Evolutionary conservation across 2,329 filamentous ascomycete genomes (phyloP).

Genomic region (Cercospora berteroae): DNA sequence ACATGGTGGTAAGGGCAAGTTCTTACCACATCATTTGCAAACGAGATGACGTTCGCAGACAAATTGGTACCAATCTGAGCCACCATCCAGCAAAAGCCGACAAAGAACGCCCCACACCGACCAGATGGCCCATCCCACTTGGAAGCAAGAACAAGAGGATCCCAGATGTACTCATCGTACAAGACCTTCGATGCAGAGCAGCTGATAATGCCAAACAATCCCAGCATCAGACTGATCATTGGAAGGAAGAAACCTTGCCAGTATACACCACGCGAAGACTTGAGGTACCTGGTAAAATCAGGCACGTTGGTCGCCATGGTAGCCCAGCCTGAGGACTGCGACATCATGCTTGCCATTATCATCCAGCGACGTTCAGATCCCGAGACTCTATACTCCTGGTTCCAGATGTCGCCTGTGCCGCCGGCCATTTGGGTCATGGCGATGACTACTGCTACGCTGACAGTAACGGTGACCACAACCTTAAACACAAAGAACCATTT

Average conservation of each 20-base stretch:
- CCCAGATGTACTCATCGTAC: constrained; percentile 49
- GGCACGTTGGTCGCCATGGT: constrained; percentile 41
- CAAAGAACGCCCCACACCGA: constrained; percentile 37
- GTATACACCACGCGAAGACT: constrained; percentile 34
- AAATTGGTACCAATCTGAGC: constrained; percentile 54
- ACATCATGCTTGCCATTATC: constrained; percentile 35
- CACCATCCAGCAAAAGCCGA: constrained; percentile 50
- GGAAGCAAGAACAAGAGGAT: constrained; percentile 39
- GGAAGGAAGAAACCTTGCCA: constrained; percentile 47
- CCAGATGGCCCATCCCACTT: constrained; percentile 35
- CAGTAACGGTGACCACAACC: constrained; percentile 50
- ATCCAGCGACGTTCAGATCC: constrained; percentile 31
- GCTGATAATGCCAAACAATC: constrained; percentile 57
- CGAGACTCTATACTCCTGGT: constrained; percentile 32
- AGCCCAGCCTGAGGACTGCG: constrained; percentile 34
- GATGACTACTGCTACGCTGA: constrained; percentile 51
- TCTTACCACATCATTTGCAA: constrained; percentile 52
- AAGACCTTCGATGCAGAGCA: constrained; percentile 56
- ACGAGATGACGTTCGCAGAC: constrained; percentile 53
- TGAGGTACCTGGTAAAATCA: constrained; percentile 40
- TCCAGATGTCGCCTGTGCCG: constrained; percentile 34
- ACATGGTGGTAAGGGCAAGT: too few relatives aligned
- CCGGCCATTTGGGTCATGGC: constrained; percentile 33
- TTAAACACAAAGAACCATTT: constrained; percentile 41
- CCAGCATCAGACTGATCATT: constrained; percentile 47